Evolutionary conservation across 306 rosid genomes (phyloP), one percentile per base, ranked within the genome.

Genomic region (Sicyos edulis): DNA sequence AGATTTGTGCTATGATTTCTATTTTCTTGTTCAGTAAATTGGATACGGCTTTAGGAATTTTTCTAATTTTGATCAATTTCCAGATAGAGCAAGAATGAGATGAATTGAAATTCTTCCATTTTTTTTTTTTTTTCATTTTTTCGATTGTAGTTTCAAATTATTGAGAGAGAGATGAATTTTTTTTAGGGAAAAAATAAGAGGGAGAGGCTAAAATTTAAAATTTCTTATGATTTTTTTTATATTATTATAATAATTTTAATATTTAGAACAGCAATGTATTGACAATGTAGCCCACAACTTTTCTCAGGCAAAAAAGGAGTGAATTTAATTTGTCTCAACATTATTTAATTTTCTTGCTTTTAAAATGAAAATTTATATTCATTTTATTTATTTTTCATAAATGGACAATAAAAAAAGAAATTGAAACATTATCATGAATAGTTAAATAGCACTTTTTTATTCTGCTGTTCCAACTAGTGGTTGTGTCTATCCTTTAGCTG

Each of bases 1-100:
- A 42, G 54, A 40, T 65, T 42, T 65, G 8, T 20, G 34, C 11
- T 7, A n/a, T 65, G 71, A 3, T 62, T n/a, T 16, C 13, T 37
- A 2, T 2, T 50, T 61, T 79, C 57, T 68, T 34, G 76, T 68
- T 60, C 79, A 77, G 88, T 79, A n/a, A 74, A 74, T 72, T 50
- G 51, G 47, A 72, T 77, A 82, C 79, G 80, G 80, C 77, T 26
- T 72, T 75, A 24, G 55, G 73, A 60, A 71, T 34, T 49, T 50
- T 45, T 47, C 5, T 13, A 15, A 5, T 6, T 26, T 44, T 1
- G 34, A 44, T 37, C 16, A 67, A 67, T 45, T 67, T 67, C 19
- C 54, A 44, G 54, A 47, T 40, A 44, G 37, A 66, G 12, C 45
- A 29, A 20, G 40, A 66, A 17, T 45, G 19, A 64, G 32, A 44